Percentiles rank a stretch among this genome's conserved stretches.
Evolutionary conservation across 2,329 filamentous ascomycete genomes (phyloP).

Genomic region (Colletotrichum sp.): DNA sequence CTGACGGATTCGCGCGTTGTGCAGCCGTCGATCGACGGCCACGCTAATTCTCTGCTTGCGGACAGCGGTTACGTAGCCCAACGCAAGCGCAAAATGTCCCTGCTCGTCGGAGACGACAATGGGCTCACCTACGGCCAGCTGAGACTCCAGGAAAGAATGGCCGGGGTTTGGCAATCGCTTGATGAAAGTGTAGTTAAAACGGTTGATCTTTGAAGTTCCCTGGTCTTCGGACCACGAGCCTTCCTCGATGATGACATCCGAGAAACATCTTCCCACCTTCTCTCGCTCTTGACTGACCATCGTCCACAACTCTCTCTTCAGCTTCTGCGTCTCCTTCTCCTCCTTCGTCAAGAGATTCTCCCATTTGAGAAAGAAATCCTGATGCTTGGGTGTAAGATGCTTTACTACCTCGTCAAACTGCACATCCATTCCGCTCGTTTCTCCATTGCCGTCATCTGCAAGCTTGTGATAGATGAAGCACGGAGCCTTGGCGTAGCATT

Average conservation of each 20-base stretch:
- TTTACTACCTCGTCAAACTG: conserved; percentile 83
- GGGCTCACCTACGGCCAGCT: conserved; percentile 85
- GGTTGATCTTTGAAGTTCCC: conserved; percentile 83
- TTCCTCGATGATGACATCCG: conserved; percentile 82
- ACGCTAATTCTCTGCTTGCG: conserved; percentile 80
- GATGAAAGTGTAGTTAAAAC: conserved; percentile 84
- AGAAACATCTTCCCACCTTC: conserved; percentile 86
- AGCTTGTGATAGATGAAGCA: conserved; percentile 96
- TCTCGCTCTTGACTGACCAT: conserved; percentile 91
- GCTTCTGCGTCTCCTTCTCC: conserved; percentile 87
- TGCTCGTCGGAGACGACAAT: conserved; percentile 96
- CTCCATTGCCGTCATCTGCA: conserved; percentile 80
- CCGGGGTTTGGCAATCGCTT: conserved; percentile 66
- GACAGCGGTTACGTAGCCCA: conserved; percentile 86
- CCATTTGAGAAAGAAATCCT: conserved; percentile 92
- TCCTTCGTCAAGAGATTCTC: conserved; percentile 92
- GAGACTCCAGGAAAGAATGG: conserved; percentile 91
- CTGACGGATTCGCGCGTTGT: conserved; percentile 80
- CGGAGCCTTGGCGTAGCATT: conserved; percentile 87
- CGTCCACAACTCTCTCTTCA: conserved; percentile 91
- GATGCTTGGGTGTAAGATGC: conserved; percentile 76
- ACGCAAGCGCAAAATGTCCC: conserved; percentile 92
- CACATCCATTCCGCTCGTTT: conserved; percentile 79
- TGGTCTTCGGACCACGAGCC: conserved; percentile 74
- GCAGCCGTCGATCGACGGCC: conserved; percentile 86